Conservation (phyloP, 345 rosid species). For the Boechera divaricarpa region DNA sequence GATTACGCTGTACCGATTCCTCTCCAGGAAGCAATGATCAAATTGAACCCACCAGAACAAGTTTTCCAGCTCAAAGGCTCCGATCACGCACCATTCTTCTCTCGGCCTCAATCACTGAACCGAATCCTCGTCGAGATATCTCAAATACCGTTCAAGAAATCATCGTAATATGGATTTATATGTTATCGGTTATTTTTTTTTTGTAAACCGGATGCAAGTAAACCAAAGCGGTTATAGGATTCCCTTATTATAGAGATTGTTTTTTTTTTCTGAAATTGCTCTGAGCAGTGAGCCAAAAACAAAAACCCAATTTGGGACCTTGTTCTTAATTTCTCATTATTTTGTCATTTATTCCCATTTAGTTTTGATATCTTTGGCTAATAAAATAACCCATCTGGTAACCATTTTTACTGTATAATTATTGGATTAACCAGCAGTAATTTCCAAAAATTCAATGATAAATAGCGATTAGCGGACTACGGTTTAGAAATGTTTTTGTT, state of each 20-base stretch:
- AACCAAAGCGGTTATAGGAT: conserved; percentile 32
- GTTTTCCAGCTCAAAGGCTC: conserved; percentile 72
- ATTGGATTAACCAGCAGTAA: neutral
- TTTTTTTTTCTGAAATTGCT: neutral
- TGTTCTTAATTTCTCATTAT: conserved; percentile 13
- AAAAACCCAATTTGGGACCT: neutral
- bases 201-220: conserved; percentile 8
- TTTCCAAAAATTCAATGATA: neutral
- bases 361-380: neutral
- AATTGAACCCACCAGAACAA: conserved; percentile 57
- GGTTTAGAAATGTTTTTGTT: too few species aligned
- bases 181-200: neutral
- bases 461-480: too few species aligned
- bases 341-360: neutral
- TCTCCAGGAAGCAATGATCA: conserved; percentile 60
- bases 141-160: conserved; percentile 48
- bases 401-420: neutral
- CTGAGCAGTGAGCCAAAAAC: conserved; percentile 10
- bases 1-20: conserved; percentile 55
- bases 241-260: neutral
- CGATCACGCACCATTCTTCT: conserved; percentile 78
- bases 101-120: conserved; percentile 71
- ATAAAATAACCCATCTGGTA: too few species aligned
- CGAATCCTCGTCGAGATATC: conserved; percentile 59
- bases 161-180: conserved; percentile 27